Base-by-base conservation (phyloP, 225 moss, liverwort and hornwort genomes). In the Pseudoscleropodium purum region DNA sequence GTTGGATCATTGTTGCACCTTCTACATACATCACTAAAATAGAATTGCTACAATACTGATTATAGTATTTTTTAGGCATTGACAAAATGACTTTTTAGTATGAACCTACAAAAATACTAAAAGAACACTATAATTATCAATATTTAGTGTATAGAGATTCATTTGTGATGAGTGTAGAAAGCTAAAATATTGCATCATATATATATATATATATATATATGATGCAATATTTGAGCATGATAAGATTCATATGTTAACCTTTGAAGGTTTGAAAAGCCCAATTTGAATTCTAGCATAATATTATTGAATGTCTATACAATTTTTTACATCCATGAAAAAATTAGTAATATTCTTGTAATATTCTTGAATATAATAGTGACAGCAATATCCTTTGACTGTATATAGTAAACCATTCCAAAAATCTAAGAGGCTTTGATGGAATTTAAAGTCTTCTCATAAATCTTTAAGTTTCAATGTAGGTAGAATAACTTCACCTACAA, bases 111-210 rank as follows among this genome's bases (percentile, higher is more conserved):
- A 39, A 39, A 69, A 21, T 21, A 57, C 20, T 56, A 19, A 9
- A 57, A 54, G 54, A 56, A n/a, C 3, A n/a, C 4, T 69, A 0
- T 70, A 8, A 25, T 3, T 15, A 70, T 70, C 14, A 39, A 39
- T 39, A 39, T 41, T 41, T 15, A 26, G 1, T 41, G 0, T n/a
- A 4, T 24, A 69, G 0, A 8, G 1, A 8, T 2, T 72, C 6
- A 54, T 24, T 72, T 23, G 2, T 3, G 0, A 72, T 26, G 14
- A 25, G 3, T 13, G 5, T 69, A 69, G 4, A 1, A 24, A 7
- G n/a, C n/a, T n/a, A n/a, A n/a, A n/a, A n/a, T n/a, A n/a, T n/a
- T n/a, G n/a, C n/a, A n/a, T n/a, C n/a, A n/a, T n/a, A n/a, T n/a
- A n/a, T n/a, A n/a, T n/a, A n/a, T n/a, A n/a, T n/a, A n/a, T n/a